Evolutionary conservation across 2,329 filamentous ascomycete genomes (phyloP).

Genomic region (Arachnomyces sp.): DNA sequence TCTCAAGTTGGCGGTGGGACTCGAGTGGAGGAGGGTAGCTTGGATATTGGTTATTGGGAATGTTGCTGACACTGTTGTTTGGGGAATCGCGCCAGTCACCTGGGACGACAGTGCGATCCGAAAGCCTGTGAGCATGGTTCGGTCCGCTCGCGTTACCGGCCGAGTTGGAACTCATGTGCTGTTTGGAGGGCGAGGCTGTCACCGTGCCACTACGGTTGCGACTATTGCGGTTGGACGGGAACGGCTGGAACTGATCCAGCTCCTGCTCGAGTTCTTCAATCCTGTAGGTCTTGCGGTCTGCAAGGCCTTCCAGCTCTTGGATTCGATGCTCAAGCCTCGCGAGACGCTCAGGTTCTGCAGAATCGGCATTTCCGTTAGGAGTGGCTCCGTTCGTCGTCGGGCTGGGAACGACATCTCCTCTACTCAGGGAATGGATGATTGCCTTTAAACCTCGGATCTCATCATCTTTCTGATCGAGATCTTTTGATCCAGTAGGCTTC

Average conservation of each 20-base stretch:
- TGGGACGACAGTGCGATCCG: slow-evolving; percentile 37
- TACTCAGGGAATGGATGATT: slow-evolving; percentile 91
- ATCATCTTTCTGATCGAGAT: slow-evolving; percentile 89
- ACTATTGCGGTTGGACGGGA: slow-evolving; percentile 17
- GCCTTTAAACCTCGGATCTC: slow-evolving; percentile 95
- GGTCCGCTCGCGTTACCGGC: slow-evolving; percentile 18
- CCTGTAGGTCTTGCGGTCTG: slow-evolving; percentile 63
- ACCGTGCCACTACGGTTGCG: slow-evolving; percentile 31
- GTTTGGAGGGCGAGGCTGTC: slow-evolving; percentile 24
- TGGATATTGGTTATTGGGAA: slow-evolving; percentile 15
- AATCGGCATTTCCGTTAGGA: slow-evolving; percentile 33
- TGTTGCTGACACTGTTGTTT: slow-evolving; percentile 14
- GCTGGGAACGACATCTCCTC: slow-evolving; percentile 39
- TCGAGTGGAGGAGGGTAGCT: slow-evolving; percentile 20
- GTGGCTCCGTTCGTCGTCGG: slow-evolving; percentile 21
- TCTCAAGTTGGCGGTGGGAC: slow-evolving; percentile 26
- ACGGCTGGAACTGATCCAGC: slow-evolving; percentile 43
- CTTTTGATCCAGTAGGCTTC: slow-evolving; percentile 49
- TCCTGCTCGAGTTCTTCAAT: slow-evolving; percentile 86
- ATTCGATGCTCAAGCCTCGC: slow-evolving; percentile 71
- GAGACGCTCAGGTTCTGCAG: slow-evolving; percentile 49
- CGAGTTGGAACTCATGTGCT: slow-evolving; percentile 26
- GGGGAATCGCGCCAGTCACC: slow-evolving; percentile 32
- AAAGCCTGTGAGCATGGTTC: slow-evolving; percentile 33
- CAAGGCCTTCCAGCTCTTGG: slow-evolving; percentile 63